Evolutionary conservation across 2,329 filamentous ascomycete species (phyloP), one percentile per base, ranked within the genome.

Genomic region (Alternaria consortialis): DNA sequence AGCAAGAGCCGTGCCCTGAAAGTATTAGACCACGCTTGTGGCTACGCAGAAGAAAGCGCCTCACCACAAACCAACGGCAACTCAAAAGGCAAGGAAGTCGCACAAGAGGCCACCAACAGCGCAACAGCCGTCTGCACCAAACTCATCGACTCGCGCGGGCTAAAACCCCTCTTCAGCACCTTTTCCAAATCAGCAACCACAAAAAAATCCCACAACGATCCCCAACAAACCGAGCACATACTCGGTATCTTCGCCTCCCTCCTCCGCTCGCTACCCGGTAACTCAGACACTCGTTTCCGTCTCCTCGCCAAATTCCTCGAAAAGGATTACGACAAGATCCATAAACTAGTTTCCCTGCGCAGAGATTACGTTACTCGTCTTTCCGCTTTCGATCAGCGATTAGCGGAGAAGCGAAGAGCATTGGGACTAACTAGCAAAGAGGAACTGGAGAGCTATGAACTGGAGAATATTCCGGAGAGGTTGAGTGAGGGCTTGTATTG

Each of bases 261-360:
- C 76, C 84, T 99, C 1, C 89, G 93, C 25, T 84, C 90, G 4
- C 80, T 99, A 1, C 93, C 94, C 0, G 91, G 88, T 15, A 88
- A 92, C 32, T 93, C 92, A 1, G 84, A 92, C 0, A 85, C 89
- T 32, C 87, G 95, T 6, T 96, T 98, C 69, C 88, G 95, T 4
- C 87, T 90, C 1, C 85, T 98, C 4, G 94, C 94, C 48, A 99
- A 99, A 74, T 98, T 98, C 72, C 91, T 97, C 17, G 95, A 99
- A 78, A 97, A 93, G 75, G 89, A 97, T 66, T 97, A 96, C 76
- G 92, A 90, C 68, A 98, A 98, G 83, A 87, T 93, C 37, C 81
- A 76, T 6, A 92, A 89, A 74, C 83, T 98, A 5, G 77, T 97
- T 36, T 83, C 85, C 61, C 78, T 97, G 48, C 87, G 94, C 40